Evolutionary conservation across 2,329 filamentous ascomycete species (phyloP), one percentile per base, ranked within the genome.

Genomic region (Clathrospora elynae): DNA sequence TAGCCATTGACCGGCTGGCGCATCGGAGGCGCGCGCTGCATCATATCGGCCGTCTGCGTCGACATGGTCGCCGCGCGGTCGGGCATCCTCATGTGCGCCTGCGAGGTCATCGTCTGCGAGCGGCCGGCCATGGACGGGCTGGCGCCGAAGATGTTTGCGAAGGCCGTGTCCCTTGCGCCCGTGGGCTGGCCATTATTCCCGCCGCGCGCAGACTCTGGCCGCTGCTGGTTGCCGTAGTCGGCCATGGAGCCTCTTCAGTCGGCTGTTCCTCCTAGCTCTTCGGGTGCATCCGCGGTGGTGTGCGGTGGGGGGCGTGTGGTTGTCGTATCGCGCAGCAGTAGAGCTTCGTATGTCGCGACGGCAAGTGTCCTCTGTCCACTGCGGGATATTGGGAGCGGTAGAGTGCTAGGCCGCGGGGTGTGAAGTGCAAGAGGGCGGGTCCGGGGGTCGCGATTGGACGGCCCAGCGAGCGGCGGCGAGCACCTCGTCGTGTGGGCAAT

Each of bases 81-180:
- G 36, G 77, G 75, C 37, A 78, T 76, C 46, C 80, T 60, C 75
- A 81, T 82, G 46, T 77, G 73, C 20, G 86, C 80, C 53, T 90
- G 85, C 42, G 88, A 90, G 53, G 86, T 93, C 90, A 97, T 96
- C 17, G 92, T 96, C 66, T 96, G 91, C 44, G 91, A 95, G 70
- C 93, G 86, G 45, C 92, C 92, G 31, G 88, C 62, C 65, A 68
- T 61, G 49, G 66, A 83, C 32, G 90, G 90, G 53, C 89, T 90
- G 54, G 88, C 85, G 59, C 92, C 93, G 70, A 97, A 99, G 67
- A 97, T 97, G 74, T 92, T 92, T 56, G 88, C 90, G 72, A 95
- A 99, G 55, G 92, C 93, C 58, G 90, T 89, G 82, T 99, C 91
- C 74, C 93, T 87, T 73, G 93, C 88, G 48, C 77, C 58, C 26